Base-by-base conservation (phyloP, 805 yeast species). In the Myxozyma udenii region DNA sequence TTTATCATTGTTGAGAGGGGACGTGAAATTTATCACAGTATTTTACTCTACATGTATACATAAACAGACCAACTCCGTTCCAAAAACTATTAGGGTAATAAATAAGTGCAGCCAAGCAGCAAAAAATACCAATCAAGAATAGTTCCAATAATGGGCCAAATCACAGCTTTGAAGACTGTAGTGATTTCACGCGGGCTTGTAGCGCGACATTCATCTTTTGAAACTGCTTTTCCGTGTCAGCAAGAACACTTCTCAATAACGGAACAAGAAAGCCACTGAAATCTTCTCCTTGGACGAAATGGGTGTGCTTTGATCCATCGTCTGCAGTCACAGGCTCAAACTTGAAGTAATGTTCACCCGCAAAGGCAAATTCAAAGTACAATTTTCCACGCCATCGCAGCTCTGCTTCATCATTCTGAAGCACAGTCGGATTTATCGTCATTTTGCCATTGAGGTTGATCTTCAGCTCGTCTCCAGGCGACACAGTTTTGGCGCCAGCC, bases 361-460 rank as follows among this genome's bases (percentile, higher is more conserved):
- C 14, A 33, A 46, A 46, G 9, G 38, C 6, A 7, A 33, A 32
- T 37, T 40, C 44, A 18, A 46, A 23, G 11, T 12, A 4, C 4
- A 39, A 22, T 3, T 32, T 40, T 14, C 44, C 50, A 5, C 23
- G 23, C 50, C 50, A 46, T 7, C 35, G 16, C 12, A 46, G 21
- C n/a, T 19, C 14, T 22, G 22, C 6, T 23, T 46, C 50, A n/a
- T 12, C 14, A 19, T 46, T 46, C n/a, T 30, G 44, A 35, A 39
- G 14, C 9, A 46, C 40, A 6, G 24, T 30, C 14, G 50, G 50
- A 22, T 46, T 38, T 23, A 46, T 39, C 11, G 32, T 22, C 32
- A 23, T 33, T 12, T 32, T 32, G 6, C 40, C 33, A 2, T 43
- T 28, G 19, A 32, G 3, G 7, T 18, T 14, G 16, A 40, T 24